phyloP scores from a whole-genome alignment of 2,329 filamentous ascomycete species.

The Aspergillus ibericus region DNA sequence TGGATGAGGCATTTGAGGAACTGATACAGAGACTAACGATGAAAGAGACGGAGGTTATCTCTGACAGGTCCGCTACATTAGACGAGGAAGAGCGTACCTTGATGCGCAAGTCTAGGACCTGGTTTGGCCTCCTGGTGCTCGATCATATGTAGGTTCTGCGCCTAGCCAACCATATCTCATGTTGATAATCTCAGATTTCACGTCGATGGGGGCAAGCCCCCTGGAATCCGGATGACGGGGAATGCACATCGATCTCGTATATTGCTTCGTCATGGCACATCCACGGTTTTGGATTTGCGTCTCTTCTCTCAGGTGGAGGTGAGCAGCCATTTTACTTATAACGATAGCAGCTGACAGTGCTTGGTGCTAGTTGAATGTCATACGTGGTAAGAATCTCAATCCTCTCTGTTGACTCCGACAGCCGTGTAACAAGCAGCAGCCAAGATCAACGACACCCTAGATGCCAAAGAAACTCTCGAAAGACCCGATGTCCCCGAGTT shows the following conservation, averaged over 20 bases:
- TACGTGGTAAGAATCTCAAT: slow-evolving; percentile 34
- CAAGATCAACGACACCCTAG: slow-evolving; percentile 40
- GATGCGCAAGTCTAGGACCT: slow-evolving; percentile 49
- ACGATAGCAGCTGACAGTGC: slow-evolving; percentile 3
- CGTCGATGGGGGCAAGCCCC: slow-evolving; percentile 48
- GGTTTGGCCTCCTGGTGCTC: slow-evolving; percentile 55
- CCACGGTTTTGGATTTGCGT: slow-evolving; percentile 52
- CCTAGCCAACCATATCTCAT: not conserved
- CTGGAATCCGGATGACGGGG: slow-evolving; percentile 40
- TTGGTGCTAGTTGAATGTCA: slow-evolving; percentile 40
- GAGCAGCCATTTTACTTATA: not conserved
- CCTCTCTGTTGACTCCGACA: not conserved
- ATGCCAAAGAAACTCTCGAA: slow-evolving; percentile 22
- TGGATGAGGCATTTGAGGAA: slow-evolving; percentile 48
- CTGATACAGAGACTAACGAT: slow-evolving; percentile 33
- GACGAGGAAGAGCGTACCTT: slow-evolving; percentile 34
- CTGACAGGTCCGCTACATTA: slow-evolving; percentile 13
- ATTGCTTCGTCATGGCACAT: slow-evolving; percentile 45
- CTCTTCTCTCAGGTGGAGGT: slow-evolving; percentile 55
- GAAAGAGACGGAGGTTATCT: slow-evolving; percentile 21
- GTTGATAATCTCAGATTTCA: slow-evolving; percentile 32
- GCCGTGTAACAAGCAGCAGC: slow-evolving; percentile 21
- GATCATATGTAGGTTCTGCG: slow-evolving; percentile 46
- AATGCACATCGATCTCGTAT: slow-evolving; percentile 47
- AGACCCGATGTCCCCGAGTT: slow-evolving; percentile 42